Percentiles rank a stretch among this genome's conserved stretches.
These are phyloP conservation scores for Camillea tinctor DNA, from an alignment of 2,329 filamentous ascomycete genomes.

Conservation along the genomic window DNA sequence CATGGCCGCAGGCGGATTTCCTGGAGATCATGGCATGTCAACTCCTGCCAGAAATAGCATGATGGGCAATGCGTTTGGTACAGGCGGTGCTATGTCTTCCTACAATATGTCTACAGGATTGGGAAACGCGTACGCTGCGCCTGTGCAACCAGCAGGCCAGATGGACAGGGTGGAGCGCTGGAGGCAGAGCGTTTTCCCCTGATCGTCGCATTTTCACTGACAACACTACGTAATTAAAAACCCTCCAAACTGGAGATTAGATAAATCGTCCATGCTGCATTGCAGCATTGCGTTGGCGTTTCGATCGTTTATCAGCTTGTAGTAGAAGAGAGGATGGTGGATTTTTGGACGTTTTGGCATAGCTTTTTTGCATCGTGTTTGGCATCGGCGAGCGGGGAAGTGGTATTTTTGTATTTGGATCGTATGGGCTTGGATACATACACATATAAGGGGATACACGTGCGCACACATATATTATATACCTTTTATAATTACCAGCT, in stretches of 20 bases:
- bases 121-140: slow-evolving; percentile 21
- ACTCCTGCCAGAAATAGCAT: slow-evolving; percentile 18
- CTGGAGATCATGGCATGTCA: slow-evolving; percentile 7
- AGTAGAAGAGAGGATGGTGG: background rate
- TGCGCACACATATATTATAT: background rate
- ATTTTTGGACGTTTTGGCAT: slow-evolving; percentile 11
- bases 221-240: background rate
- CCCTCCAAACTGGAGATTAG: background rate
- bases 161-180: slow-evolving; percentile 34
- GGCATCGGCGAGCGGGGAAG: slow-evolving; percentile 7
- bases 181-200: slow-evolving; percentile 33
- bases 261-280: slow-evolving; percentile 1
- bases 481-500: background rate
- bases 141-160: slow-evolving; percentile 27
- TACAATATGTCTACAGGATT: slow-evolving; percentile 14
- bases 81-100: slow-evolving; percentile 17
- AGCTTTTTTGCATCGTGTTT: slow-evolving; percentile 4
- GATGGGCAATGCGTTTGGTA: slow-evolving; percentile 24
- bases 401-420: background rate
- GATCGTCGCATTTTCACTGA: slow-evolving; percentile 1
- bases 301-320: slow-evolving; percentile 1
- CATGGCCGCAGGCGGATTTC: slow-evolving; percentile 18
- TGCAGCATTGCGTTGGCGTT: slow-evolving; percentile 20
- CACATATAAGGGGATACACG: background rate
- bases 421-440: background rate